A percentile compares a stretch with the other conserved stretches of the same genome.
phyloP scores from a whole-genome alignment of 495 filamentous ascomycete genomes.

The Talaromyces wortmannii region DNA sequence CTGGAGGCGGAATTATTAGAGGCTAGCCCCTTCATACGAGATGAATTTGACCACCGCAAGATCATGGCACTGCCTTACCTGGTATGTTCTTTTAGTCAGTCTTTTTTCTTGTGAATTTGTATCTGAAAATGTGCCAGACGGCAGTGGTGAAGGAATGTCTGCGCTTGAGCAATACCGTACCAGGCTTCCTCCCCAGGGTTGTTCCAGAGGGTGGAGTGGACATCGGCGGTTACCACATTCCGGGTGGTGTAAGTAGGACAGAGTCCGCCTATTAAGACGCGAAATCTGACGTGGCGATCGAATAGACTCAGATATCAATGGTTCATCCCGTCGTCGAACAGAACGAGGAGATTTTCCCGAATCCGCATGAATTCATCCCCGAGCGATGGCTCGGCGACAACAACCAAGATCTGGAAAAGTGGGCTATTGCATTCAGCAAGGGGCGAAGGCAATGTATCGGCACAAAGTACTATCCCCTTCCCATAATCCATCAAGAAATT shows the following conservation, averaged over 20 bases:
- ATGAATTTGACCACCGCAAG: background rate
- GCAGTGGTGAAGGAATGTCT: slow-evolving; percentile 6
- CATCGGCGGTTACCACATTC: background rate
- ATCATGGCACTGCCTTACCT: background rate
- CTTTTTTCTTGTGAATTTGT: background rate
- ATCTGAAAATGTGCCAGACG: background rate
- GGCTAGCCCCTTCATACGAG: background rate
- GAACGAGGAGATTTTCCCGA: slow-evolving; percentile 25
- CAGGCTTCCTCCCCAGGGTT: background rate
- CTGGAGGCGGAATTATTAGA: background rate
- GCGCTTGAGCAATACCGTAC: background rate
- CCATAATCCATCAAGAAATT: background rate
- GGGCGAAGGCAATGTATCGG: slow-evolving; percentile 33
- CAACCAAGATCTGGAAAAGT: slow-evolving; percentile 18
- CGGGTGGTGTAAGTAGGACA: background rate
- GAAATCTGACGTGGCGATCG: background rate
- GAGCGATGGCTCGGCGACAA: slow-evolving; percentile 32
- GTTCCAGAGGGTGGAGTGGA: background rate
- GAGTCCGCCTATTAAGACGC: background rate
- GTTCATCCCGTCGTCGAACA: slow-evolving; percentile 1
- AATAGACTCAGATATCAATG: background rate
- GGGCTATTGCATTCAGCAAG: slow-evolving; percentile 28
- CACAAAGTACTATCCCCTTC: slow-evolving; percentile 19
- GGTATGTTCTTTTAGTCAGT: background rate
- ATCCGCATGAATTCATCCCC: slow-evolving; percentile 34